phyloP scores from a whole-genome alignment of 371 early-diverging fungal species.

The Mortierella sp. region DNA sequence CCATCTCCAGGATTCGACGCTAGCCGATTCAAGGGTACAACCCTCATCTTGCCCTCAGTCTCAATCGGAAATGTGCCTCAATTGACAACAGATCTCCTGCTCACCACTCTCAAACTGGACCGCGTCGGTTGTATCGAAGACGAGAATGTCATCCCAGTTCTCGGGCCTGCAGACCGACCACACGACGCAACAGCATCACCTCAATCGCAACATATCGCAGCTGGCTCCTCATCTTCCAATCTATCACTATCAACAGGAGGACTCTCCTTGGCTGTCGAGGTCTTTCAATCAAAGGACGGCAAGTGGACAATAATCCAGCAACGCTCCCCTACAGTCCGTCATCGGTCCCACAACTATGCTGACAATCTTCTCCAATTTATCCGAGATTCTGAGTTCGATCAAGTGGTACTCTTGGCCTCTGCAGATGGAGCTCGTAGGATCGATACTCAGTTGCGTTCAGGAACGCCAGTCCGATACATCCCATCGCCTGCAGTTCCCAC shows the following conservation, averaged over 20 bases:
- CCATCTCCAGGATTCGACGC: constrained; percentile 59
- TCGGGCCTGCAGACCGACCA: constrained; percentile 46
- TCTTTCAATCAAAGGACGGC: constrained; percentile 67
- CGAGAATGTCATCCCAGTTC: constrained; percentile 68
- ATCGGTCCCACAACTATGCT: constrained; percentile 37
- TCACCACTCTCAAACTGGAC: constrained; percentile 72
- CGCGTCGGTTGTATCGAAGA: constrained; percentile 77
- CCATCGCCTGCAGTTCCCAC: constrained; percentile 16
- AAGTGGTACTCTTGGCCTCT: constrained; percentile 73
- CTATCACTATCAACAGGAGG: constrained; percentile 21
- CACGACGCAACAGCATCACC: neutral
- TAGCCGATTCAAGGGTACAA: constrained; percentile 58
- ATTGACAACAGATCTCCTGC: constrained; percentile 76
- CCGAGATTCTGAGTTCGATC: constrained; percentile 60
- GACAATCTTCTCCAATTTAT: constrained; percentile 63
- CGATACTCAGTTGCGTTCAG: constrained; percentile 70
- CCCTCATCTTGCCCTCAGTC: constrained; percentile 74
- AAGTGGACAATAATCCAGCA: constrained; percentile 72
- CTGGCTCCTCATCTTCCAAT: neutral
- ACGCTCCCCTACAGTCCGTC: constrained; percentile 64
- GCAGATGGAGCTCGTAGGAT: constrained; percentile 77
- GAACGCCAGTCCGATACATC: constrained; percentile 52
- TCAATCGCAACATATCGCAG: neutral
- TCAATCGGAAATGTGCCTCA: constrained; percentile 89
- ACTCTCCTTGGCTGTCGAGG: constrained; percentile 55